Conservation (phyloP, 1,284 basidiomycete genomes). For the Ustilago cynodontis region DNA sequence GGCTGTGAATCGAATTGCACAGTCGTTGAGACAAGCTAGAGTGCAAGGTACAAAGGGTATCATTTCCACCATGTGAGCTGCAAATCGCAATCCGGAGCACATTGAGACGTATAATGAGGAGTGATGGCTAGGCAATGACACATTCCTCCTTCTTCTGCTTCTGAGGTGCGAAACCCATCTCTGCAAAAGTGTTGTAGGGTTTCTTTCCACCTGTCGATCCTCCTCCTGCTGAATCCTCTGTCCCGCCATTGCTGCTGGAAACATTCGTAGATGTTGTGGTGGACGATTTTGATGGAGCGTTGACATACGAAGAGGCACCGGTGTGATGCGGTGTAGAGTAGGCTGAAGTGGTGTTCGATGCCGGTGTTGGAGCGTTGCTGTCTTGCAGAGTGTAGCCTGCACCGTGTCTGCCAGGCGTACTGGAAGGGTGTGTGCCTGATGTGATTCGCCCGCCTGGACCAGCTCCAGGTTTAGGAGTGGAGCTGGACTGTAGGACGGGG, state of each 20-base stretch:
- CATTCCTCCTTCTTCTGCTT: constrained; percentile 84
- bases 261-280: constrained; percentile 20
- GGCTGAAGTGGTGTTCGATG: not conserved
- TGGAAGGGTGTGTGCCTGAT: constrained; percentile 22
- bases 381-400: constrained; percentile 19
- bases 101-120: not conserved
- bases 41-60: too few species aligned
- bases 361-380: not conserved
- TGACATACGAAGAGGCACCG: not conserved
- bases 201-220: constrained; percentile 68
- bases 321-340: not conserved
- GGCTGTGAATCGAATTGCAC: too few species aligned
- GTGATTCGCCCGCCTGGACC: constrained; percentile 15
- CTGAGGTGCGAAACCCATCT: constrained; percentile 86
- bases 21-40: too few species aligned
- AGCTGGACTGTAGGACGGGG: not conserved
- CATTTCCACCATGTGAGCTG: not conserved
- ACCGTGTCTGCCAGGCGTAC: constrained; percentile 14
- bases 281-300: constrained; percentile 13
- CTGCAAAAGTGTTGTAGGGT: constrained; percentile 83
- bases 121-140: constrained; percentile 53
- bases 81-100: not conserved
- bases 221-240: constrained; percentile 4
- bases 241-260: not conserved
- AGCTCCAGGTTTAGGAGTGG: not conserved